A percentile compares a stretch with the other conserved stretches of the same genome.
Evolutionary conservation across 208 protist genomes (phyloP).

Genomic region (Lotmaria passim): DNA sequence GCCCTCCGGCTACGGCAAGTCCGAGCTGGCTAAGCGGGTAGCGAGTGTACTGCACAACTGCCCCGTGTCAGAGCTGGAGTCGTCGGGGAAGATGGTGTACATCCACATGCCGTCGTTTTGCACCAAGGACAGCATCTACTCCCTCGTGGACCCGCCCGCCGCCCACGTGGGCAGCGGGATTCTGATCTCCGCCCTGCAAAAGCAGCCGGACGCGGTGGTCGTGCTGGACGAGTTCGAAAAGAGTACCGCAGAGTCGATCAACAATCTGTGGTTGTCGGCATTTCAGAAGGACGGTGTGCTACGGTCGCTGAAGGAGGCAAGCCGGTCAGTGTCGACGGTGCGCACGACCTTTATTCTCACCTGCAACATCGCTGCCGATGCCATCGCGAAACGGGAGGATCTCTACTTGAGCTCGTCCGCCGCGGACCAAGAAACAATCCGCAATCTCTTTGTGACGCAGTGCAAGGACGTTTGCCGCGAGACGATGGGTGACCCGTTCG

Average conservation of each 20-base stretch:
- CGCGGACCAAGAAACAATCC: conserved; percentile 49
- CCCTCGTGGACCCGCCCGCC: conserved; percentile 85
- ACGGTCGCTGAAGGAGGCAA: conserved; percentile 80
- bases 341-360: conserved; percentile 83
- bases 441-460: conserved; percentile 42
- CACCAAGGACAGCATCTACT: conserved; percentile 89
- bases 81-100: conserved; percentile 72
- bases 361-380: conserved; percentile 73
- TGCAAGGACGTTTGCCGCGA: conserved; percentile 59
- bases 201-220: conserved; percentile 72
- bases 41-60: conserved; percentile 64
- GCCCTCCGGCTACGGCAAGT: conserved; percentile 86
- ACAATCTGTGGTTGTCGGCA: conserved; percentile 88
- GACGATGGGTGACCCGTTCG: conserved; percentile 78
- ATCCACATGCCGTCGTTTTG: conserved; percentile 89
- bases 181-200: conserved; percentile 74
- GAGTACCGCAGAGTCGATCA: conserved; percentile 74
- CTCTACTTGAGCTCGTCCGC: conserved; percentile 45
- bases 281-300: conserved; percentile 88
- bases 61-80: conserved; percentile 51
- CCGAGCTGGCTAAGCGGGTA: conserved; percentile 74
- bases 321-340: conserved; percentile 74
- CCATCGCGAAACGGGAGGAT: conserved; percentile 41
- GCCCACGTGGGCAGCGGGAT: conserved; percentile 85
- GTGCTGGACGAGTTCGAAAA: conserved; percentile 92